Base-by-base conservation (phyloP, 2,329 filamentous ascomycete genomes). In the Waltergamsia citrina region DNA sequence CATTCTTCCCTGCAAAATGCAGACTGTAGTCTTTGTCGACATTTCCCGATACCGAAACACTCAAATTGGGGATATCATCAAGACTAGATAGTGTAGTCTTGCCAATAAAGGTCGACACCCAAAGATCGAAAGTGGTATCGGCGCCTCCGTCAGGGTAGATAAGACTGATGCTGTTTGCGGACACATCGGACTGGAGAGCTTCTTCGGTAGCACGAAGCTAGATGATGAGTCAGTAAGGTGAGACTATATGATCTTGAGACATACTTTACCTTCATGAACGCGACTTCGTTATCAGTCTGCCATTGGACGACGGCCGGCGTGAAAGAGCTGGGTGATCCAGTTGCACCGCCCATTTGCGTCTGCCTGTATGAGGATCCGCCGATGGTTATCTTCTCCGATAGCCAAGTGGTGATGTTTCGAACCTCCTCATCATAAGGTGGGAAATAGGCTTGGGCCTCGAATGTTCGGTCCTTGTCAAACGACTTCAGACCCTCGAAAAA, bases 261-360 rank as follows among this genome's bases (percentile, higher is more conserved):
- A 11, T 6, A 18, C 43, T 45, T 31, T 37, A 47, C 47, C 4
- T 45, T 48, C 10, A 52, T 43, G 8, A 45, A 53, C 0, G 45
- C 43, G 7, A 54, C 49, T 31, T 60, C 57, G 15, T 46, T 43
- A 5, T 56, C 60, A 5, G 59, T 60, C 12, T 59, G 47, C 76
- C 75, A 80, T 43, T 80, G 75, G 0, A 73, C 62, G 5, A 79
- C 67, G 0, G 70, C 69, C 0, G 75, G 75, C 38, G 70, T 78
- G 50, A 75, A 80, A 0, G 67, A 63, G 6, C n/a, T n/a, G n/a
- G n/a, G n/a, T n/a, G 49, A 58, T 5, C 60, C 59, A 2, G 63
- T 59, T 5, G 69, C 66, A 0, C 75, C 76, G 8, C 74, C 75
- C 6, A 77, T 49, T 2, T 65, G 62, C 26, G 60, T 67, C 48